These are phyloP conservation scores for Termitomyces sp. DNA, from an alignment of 768 basidiomycete genomes.

Conservation along the genomic window DNA sequence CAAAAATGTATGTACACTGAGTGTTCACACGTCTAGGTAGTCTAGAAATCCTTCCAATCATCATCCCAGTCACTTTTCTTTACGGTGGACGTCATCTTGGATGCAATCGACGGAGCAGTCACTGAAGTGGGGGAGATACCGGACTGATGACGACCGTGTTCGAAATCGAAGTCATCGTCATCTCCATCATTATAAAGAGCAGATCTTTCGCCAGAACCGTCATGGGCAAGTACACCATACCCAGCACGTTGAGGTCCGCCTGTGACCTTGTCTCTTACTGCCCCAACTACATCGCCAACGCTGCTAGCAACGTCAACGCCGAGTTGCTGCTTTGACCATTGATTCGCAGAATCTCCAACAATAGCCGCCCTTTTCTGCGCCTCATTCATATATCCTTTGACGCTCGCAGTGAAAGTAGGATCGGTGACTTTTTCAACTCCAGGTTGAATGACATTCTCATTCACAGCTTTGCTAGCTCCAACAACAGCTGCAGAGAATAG, in stretches of 20 bases:
- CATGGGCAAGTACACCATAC: slow-evolving; percentile 40
- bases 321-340: slow-evolving; percentile 69
- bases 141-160: slow-evolving; percentile 22
- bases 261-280: slow-evolving; percentile 50
- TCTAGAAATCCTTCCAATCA: slow-evolving; percentile 79
- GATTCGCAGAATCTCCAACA: slow-evolving; percentile 61
- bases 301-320: slow-evolving; percentile 85
- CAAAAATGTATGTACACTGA: not conserved
- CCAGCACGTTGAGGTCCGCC: slow-evolving; percentile 47
- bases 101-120: slow-evolving; percentile 1
- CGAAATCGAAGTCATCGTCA: slow-evolving; percentile 61
- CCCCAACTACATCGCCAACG: slow-evolving; percentile 63
- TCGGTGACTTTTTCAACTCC: slow-evolving; percentile 78
- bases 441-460: slow-evolving; percentile 88
- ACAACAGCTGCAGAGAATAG: slow-evolving; percentile 83
- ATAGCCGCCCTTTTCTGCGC: slow-evolving; percentile 59
- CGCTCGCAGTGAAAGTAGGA: slow-evolving; percentile 69
- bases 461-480: slow-evolving; percentile 73
- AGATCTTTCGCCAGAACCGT: slow-evolving; percentile 51
- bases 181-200: slow-evolving; percentile 59
- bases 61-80: slow-evolving; percentile 66
- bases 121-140: slow-evolving; percentile 14
- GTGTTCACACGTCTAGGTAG: not conserved
- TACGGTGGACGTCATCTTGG: slow-evolving; percentile 11
- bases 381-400: slow-evolving; percentile 67